Base-by-base conservation (phyloP, 2,329 filamentous ascomycete species). In the Teratosphaeria pseudoeucalypti region DNA sequence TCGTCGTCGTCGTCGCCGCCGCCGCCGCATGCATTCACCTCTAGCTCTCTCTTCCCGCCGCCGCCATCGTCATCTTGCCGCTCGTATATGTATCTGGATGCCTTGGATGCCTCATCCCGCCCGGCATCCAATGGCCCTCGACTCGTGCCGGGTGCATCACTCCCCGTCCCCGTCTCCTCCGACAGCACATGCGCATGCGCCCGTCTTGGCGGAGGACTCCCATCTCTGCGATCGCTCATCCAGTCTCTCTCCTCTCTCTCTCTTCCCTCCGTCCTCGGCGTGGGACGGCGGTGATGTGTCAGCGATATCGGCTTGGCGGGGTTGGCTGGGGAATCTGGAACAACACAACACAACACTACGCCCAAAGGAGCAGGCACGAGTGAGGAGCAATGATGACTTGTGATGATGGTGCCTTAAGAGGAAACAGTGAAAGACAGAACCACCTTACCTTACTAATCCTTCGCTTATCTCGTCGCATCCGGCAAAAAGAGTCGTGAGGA, bases 1-100 rank as follows among this genome's bases (percentile, higher is more conserved):
- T 55, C 34, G 14, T 60, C 58, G 23, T 47, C 55, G 27, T 60
- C 53, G 43, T 55, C 34, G 14, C 60, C 58, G 23, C 39, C 55
- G 27, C 58, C 53, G 43, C 58, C 54, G n/a, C 60, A 60, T 34
- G 57, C 52, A 11, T 54, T 52, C 10, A 9, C 34, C 19, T 59
- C 54, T 7, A 55, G 9, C 37, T 43, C 6, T 12, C 16, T n/a
- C 11, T 12, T 43, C 12, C 37, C 11, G 14, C 16, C 34, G 10
- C 37, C 11, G 14, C 16, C 34, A 39, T 39, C 34, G 9, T 43
- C 10, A 16, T 43, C 10, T 12, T 16, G 12, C 6, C 6, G 5
- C 37, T 43, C 11, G 37, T 43, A 14, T 6, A 16, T n/a, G 16
- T n/a, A 10, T 43, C 6, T 14, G 37, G 4, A 7, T n/a, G 12